Evolutionary conservation across 257 asterid genomes (phyloP).

Genomic region (Plantago ovata): DNA sequence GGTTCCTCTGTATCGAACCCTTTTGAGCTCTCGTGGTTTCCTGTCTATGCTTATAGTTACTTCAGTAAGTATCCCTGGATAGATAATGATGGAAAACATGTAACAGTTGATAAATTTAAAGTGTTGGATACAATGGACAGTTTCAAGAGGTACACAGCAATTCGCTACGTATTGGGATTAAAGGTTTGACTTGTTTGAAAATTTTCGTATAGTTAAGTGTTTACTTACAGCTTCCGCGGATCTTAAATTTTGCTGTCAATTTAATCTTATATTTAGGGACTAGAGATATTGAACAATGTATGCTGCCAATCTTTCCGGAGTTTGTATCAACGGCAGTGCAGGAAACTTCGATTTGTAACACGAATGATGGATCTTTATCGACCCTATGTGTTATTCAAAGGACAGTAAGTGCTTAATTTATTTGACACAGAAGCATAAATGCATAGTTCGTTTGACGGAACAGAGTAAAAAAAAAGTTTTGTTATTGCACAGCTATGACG

Average conservation of each 20-base stretch:
- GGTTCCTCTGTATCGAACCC: constrained; percentile 86
- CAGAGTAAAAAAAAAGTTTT: neutral
- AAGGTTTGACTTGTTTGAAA: constrained; percentile 7
- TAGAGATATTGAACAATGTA: constrained; percentile 51
- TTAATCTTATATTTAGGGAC: constrained; percentile 38
- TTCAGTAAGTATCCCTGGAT: constrained; percentile 44
- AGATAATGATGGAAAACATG: constrained; percentile 31
- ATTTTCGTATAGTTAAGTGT: too few relatives aligned
- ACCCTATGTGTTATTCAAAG: constrained; percentile 83
- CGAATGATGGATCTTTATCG: constrained; percentile 63
- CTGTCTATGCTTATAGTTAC: constrained; percentile 40
- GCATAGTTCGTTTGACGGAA: neutral
- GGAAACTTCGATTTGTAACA: constrained; percentile 56
- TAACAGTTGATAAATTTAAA: constrained; percentile 27
- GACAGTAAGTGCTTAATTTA: constrained; percentile 49
- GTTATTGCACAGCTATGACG: constrained; percentile 51
- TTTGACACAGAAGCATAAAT: neutral
- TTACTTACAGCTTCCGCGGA: neutral
- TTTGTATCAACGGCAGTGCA: constrained; percentile 33
- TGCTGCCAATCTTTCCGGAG: constrained; percentile 63
- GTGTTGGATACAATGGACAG: constrained; percentile 31
- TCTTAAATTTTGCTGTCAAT: neutral
- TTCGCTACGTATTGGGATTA: constrained; percentile 20
- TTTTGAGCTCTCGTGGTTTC: constrained; percentile 26
- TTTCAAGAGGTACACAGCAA: constrained; percentile 30